These are phyloP conservation scores for Alternaria viburni DNA, from an alignment of 2,329 filamentous ascomycete genomes.

Conservation along the genomic window DNA sequence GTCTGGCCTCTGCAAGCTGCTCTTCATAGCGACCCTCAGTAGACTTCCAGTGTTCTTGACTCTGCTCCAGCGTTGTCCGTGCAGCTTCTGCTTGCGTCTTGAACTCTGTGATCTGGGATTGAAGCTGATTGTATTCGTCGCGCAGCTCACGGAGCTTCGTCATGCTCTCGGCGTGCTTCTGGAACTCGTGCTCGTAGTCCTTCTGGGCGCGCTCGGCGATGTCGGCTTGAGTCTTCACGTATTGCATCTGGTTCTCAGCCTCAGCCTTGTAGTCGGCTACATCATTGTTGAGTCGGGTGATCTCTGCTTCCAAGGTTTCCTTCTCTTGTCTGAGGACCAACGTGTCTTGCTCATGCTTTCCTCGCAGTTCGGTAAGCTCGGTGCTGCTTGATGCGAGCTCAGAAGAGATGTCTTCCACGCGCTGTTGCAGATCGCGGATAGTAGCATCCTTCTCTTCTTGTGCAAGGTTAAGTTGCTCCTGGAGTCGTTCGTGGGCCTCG, in stretches of 20 bases:
- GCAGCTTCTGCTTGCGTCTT: slow-evolving; percentile 85
- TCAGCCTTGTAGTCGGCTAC: slow-evolving; percentile 80
- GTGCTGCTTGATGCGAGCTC: slow-evolving; percentile 83
- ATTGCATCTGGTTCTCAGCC: slow-evolving; percentile 84
- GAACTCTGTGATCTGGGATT: slow-evolving; percentile 75
- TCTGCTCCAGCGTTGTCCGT: slow-evolving; percentile 77
- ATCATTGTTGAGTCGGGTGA: slow-evolving; percentile 81
- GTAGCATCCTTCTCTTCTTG: slow-evolving; percentile 78
- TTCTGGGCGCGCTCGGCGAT: slow-evolving; percentile 93
- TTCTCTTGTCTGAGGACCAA: slow-evolving; percentile 82
- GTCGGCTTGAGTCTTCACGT: slow-evolving; percentile 89
- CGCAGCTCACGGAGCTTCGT: slow-evolving; percentile 81
- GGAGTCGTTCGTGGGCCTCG: slow-evolving; percentile 71
- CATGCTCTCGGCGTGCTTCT: slow-evolving; percentile 95
- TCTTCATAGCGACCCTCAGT: slow-evolving; percentile 80
- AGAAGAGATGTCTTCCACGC: slow-evolving; percentile 79
- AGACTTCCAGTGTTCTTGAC: slow-evolving; percentile 87
- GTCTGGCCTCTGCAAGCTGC: slow-evolving; percentile 79
- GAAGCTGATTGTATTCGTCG: slow-evolving; percentile 79
- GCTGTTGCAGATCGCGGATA: slow-evolving; percentile 81
- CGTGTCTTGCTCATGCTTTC: slow-evolving; percentile 77
- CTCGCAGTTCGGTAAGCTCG: slow-evolving; percentile 80
- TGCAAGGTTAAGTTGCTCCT: slow-evolving; percentile 80
- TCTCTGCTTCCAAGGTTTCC: slow-evolving; percentile 75
- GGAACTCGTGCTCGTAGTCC: slow-evolving; percentile 91